These are phyloP conservation scores for Scutellaria galericulata DNA, from an alignment of 257 asterid genomes.

Conservation along the genomic window DNA sequence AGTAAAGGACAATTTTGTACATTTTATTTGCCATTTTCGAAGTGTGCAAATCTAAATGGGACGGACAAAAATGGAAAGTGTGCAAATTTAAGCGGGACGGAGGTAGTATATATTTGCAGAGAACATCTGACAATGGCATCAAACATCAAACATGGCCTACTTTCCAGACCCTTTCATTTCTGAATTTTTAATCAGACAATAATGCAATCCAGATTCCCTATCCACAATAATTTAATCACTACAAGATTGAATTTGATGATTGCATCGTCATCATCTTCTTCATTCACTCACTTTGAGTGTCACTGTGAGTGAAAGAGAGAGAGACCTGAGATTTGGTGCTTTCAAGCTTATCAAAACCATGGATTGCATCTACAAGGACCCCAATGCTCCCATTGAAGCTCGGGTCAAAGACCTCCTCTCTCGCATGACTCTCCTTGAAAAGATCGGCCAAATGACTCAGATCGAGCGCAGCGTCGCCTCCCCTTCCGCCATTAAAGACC, in stretches of 20 bases:
- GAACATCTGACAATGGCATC: no score
- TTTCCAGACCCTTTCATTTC: no score
- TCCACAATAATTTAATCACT: neutral
- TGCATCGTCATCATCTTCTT: neutral
- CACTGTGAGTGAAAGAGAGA: neutral
- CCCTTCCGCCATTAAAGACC: slow-evolving; percentile 58
- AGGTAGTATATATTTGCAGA: no score
- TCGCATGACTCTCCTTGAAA: slow-evolving; percentile 84
- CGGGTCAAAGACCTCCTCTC: slow-evolving; percentile 82
- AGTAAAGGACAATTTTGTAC: no score
- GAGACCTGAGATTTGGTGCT: slow-evolving; percentile 24
- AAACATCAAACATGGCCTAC: no score
- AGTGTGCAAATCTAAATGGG: no score
- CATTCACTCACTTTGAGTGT: slow-evolving; percentile 1
- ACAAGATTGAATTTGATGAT: neutral
- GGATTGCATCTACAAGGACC: slow-evolving; percentile 81
- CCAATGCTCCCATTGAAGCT: slow-evolving; percentile 70
- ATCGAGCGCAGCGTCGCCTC: slow-evolving; percentile 72
- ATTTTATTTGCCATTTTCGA: no score
- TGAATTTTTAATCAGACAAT: no score
- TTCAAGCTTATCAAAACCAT: slow-evolving; percentile 22
- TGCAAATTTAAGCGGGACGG: no score
- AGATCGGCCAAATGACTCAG: slow-evolving; percentile 93
- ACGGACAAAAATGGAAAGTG: no score
- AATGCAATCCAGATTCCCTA: neutral